phyloP scores from a whole-genome alignment of 768 basidiomycete species.

The Udeniomyces megalosporus region DNA sequence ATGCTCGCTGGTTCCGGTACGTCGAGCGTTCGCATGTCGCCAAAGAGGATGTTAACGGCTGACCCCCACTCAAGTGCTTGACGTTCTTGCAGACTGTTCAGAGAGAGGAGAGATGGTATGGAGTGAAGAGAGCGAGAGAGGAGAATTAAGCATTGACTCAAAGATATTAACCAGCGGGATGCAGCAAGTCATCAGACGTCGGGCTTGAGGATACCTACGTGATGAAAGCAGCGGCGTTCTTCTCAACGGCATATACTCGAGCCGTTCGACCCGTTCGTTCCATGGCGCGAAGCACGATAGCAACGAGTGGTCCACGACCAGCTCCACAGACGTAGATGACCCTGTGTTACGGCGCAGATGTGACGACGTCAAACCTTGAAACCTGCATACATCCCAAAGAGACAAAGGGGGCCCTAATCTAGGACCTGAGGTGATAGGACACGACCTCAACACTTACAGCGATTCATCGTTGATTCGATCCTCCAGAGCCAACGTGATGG shows the following conservation, averaged over 20 bases:
- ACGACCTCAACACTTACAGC: constrained; percentile 46
- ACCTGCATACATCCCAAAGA: background rate
- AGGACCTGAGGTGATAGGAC: too few species aligned
- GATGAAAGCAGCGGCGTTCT: constrained; percentile 88
- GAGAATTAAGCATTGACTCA: background rate
- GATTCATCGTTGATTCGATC: constrained; percentile 48
- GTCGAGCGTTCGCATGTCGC: constrained; percentile 77
- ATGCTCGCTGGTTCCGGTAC: constrained; percentile 83
- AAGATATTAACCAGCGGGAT: too few species aligned
- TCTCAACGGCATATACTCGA: constrained; percentile 75
- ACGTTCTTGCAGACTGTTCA: constrained; percentile 62
- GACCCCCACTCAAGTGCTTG: constrained; percentile 67
- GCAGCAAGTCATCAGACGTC: background rate
- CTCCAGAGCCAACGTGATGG: constrained; percentile 58
- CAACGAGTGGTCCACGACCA: constrained; percentile 81
- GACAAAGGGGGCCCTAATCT: too few species aligned
- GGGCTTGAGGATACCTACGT: constrained; percentile 48
- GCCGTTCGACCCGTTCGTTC: constrained; percentile 48
- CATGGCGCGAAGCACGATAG: constrained; percentile 63
- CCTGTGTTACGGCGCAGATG: constrained; percentile 37
- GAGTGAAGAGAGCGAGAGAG: background rate
- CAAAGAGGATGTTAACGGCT: constrained; percentile 65
- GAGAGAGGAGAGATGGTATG: background rate
- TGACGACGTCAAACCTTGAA: background rate
- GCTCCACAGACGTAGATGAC: constrained; percentile 85